A percentile compares a stretch with the other conserved stretches of the same genome.
Evolutionary conservation across 805 yeast species (phyloP).

Genomic region (Wickerhamiella australiensis): DNA sequence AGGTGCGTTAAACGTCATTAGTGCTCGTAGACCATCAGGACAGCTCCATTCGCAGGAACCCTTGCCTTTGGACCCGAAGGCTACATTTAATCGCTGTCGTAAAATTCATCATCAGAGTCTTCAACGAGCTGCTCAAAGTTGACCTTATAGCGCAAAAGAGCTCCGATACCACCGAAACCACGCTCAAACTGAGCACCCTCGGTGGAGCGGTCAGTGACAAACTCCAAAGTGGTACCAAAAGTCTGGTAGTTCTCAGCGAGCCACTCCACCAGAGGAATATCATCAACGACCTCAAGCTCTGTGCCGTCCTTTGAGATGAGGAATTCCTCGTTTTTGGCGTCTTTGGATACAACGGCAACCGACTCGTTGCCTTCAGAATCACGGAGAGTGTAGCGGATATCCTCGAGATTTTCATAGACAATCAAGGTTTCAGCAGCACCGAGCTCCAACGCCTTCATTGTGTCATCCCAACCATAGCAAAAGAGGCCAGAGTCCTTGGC

Average conservation of each 20-base stretch:
- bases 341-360: constrained; percentile 60
- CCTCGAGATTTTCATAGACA: constrained; percentile 84
- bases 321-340: constrained; percentile 60
- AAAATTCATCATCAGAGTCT: constrained; percentile 80
- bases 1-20: neutral
- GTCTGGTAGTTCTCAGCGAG: constrained; percentile 90
- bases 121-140: constrained; percentile 91
- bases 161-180: constrained; percentile 99
- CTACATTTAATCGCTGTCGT: constrained; percentile 38
- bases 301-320: constrained; percentile 78
- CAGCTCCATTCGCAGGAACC: neutral
- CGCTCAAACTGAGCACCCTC: constrained; percentile 98
- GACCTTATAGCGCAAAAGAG: constrained; percentile 86
- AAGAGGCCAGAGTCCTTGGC: constrained; percentile 94
- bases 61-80: neutral
- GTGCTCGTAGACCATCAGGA: too few relatives aligned
- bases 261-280: constrained; percentile 88
- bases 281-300: constrained; percentile 82
- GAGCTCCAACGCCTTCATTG: constrained; percentile 86
- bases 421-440: constrained; percentile 92
- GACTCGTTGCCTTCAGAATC: constrained; percentile 71
- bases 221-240: constrained; percentile 91
- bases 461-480: constrained; percentile 96
- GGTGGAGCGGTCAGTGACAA: constrained; percentile 89
- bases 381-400: constrained; percentile 69